Base-by-base conservation (phyloP, 2,329 filamentous ascomycete genomes). In the Alternaria conjuncta region DNA sequence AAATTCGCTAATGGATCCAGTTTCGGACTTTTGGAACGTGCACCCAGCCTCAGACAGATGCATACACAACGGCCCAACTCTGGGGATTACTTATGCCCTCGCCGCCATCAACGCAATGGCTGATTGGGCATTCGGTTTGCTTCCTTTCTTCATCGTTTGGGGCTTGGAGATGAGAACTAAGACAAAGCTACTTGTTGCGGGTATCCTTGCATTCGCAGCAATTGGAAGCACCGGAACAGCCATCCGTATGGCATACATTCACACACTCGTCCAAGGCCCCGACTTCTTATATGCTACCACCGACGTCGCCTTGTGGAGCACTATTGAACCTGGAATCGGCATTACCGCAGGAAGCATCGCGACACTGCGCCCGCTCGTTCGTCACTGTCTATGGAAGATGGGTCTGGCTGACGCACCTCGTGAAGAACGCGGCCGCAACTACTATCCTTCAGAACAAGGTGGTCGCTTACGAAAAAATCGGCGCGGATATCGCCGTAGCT, bases 101-200 rank as follows among this genome's bases (percentile, higher is more conserved):
- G 67, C 68, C 12, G 70, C 71, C 8, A 57, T 76, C 9, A 79
- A 77, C 15, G 74, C 77, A 10, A 56, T 69, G 5, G 73, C 76
- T 2, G 78, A 79, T 54, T 79, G 77, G 77, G 62, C 67, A 2
- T 72, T 79, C n/a, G 75, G 75, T 0, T 71, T 69, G 5, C 69
- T 79, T 3, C 77, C 78, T 3, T 81, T 86, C 9, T 84, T 85
- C 63, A 78, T 90, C 4, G 81, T 90, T 2, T 85, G 82, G 79
- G 82, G 83, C 25, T 73, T 89, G 26, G 83, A 88, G 59, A 88
- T 90, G 83, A 83, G 83, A 49, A 69, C 65, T 8, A 82, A 79
- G 59, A 85, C 83, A 3, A 89, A 88, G 70, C 30, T 83, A 7
- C 82, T 86, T 3, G 78, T 89, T 21, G 83, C 84, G 10, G 80